These are phyloP conservation scores for Alternaria burnsii DNA, from an alignment of 2,329 filamentous ascomycete genomes.

Conservation along the genomic window DNA sequence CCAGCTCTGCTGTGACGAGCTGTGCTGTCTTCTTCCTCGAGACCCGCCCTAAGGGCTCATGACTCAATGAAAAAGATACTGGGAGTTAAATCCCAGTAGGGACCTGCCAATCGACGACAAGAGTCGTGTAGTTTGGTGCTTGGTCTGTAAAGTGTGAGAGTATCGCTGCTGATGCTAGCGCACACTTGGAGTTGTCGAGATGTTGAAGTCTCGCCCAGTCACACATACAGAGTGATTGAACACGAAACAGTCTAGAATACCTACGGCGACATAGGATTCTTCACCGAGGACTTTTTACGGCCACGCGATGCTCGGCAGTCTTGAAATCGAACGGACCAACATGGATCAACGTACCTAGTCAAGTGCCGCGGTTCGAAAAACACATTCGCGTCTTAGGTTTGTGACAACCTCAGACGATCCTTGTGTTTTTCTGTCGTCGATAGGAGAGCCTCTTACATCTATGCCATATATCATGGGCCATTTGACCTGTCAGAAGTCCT, in stretches of 20 bases:
- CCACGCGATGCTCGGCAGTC: neutral
- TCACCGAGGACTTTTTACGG: neutral
- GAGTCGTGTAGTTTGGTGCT: rapidly evolving
- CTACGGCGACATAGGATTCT: too few species aligned
- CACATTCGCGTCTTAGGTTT: too few species aligned
- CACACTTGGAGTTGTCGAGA: neutral
- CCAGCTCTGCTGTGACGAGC: neutral
- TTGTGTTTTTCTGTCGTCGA: too few species aligned
- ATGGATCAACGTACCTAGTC: neutral
- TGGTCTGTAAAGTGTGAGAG: neutral
- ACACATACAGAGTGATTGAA: too few species aligned
- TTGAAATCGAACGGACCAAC: neutral
- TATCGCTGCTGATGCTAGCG: neutral
- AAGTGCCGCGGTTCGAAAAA: too few species aligned
- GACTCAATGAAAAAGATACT: conserved; percentile 3
- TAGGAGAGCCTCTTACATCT: too few species aligned
- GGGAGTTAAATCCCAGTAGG: neutral
- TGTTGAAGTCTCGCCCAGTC: neutral
- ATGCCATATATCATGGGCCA: too few species aligned
- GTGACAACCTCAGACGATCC: too few species aligned
- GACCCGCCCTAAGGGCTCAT: neutral
- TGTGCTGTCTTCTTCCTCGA: neutral
- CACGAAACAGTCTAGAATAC: too few species aligned
- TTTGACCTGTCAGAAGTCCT: too few species aligned
- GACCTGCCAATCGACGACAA: neutral